These are phyloP conservation scores for Cordia subcordata DNA, from an alignment of 257 asterid species.

Conservation along the genomic window DNA sequence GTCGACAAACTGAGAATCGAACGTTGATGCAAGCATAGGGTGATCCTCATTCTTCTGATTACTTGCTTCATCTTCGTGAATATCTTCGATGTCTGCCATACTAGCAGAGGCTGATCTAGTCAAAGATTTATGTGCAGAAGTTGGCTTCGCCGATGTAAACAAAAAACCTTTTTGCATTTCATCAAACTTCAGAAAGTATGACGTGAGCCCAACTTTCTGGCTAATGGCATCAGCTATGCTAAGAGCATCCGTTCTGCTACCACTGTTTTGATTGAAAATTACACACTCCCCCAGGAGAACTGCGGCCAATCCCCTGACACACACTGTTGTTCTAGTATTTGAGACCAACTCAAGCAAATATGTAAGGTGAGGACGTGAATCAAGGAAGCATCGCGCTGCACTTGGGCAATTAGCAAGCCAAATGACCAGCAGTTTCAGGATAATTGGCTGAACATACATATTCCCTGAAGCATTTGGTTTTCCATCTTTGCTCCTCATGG, in stretches of 20 bases:
- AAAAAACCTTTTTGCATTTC: slow-evolving; percentile 69
- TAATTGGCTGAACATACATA: slow-evolving; percentile 57
- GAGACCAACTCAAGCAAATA: slow-evolving; percentile 75
- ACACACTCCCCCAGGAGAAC: slow-evolving; percentile 69
- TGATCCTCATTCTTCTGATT: slow-evolving; percentile 60
- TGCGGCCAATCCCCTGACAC: slow-evolving; percentile 75
- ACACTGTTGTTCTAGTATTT: slow-evolving; percentile 49
- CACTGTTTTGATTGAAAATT: slow-evolving; percentile 48
- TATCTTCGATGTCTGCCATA: slow-evolving; percentile 81
- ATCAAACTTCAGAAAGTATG: slow-evolving; percentile 66
- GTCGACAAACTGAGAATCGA: slow-evolving; percentile 65
- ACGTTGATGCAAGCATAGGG: slow-evolving; percentile 60
- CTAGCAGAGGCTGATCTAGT: slow-evolving; percentile 82
- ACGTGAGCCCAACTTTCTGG: slow-evolving; percentile 78
- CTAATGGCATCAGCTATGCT: slow-evolving; percentile 74
- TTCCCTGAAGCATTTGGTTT: slow-evolving; percentile 38
- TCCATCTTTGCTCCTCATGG: slow-evolving; percentile 64
- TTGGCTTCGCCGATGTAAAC: slow-evolving; percentile 65
- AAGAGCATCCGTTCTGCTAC: slow-evolving; percentile 51
- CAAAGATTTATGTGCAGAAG: slow-evolving; percentile 53
- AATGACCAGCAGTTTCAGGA: slow-evolving; percentile 66
- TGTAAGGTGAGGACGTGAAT: slow-evolving; percentile 81
- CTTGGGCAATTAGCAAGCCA: slow-evolving; percentile 84
- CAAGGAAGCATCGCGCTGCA: slow-evolving; percentile 83
- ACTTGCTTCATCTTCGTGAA: slow-evolving; percentile 51